Conservation (phyloP, 1,284 basidiomycete species). For the Austroboletus olivaceoglutinosus region DNA sequence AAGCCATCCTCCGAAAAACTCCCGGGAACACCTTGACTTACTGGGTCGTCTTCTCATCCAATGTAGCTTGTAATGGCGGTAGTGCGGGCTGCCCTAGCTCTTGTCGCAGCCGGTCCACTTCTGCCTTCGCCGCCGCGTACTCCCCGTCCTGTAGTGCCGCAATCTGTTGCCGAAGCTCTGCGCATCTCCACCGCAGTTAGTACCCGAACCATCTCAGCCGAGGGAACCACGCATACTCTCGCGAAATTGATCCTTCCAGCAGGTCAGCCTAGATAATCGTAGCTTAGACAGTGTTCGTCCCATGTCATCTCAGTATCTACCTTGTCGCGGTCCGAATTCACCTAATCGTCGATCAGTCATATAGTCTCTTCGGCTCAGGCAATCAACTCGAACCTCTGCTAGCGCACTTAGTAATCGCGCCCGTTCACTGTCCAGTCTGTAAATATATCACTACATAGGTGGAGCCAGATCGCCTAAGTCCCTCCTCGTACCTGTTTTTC, state of each 20-base stretch:
- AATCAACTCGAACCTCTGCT: slow-evolving; percentile 51
- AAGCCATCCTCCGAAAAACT: background rate
- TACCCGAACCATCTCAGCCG: slow-evolving; percentile 2
- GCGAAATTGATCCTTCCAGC: slow-evolving; percentile 49
- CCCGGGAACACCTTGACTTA: slow-evolving; percentile 40
- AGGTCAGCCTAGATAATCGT: slow-evolving; percentile 47
- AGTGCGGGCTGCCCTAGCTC: slow-evolving; percentile 73
- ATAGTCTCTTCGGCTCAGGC: background rate
- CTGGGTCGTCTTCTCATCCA: slow-evolving; percentile 74
- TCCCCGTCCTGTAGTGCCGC: slow-evolving; percentile 66
- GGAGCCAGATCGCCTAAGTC: background rate
- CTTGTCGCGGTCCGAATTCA: slow-evolving; percentile 78
- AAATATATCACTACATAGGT: slow-evolving; percentile 13
- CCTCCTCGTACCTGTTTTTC: slow-evolving; percentile 63
- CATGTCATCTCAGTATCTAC: slow-evolving; percentile 33
- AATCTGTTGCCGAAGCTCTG: slow-evolving; percentile 63
- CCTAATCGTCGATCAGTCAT: slow-evolving; percentile 38
- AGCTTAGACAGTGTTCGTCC: slow-evolving; percentile 4
- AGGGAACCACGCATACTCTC: slow-evolving; percentile 50
- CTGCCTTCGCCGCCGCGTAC: slow-evolving; percentile 65
- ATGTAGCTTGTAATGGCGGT: slow-evolving; percentile 63
- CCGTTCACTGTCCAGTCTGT: slow-evolving; percentile 72
- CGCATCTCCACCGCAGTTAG: slow-evolving; percentile 46
- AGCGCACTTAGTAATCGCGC: slow-evolving; percentile 60
- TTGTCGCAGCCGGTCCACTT: slow-evolving; percentile 68